These are phyloP conservation scores for Globisporangium polare DNA, from an alignment of 352 stramenopile genomes.

Conservation along the genomic window DNA sequence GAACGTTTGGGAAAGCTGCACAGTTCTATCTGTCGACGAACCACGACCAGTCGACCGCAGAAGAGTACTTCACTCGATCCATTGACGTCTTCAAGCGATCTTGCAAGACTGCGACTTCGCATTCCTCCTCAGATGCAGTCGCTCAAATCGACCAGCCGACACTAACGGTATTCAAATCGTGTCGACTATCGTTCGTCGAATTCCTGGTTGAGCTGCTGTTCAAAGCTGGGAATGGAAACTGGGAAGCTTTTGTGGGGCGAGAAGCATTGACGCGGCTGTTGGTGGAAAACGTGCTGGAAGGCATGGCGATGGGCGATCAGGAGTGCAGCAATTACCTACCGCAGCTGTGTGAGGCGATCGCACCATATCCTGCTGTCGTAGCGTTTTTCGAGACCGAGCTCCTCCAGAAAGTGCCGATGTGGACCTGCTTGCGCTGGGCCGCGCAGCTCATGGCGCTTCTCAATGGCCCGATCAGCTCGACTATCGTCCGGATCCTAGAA, in stretches of 20 bases:
- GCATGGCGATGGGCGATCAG: slow-evolving; percentile 57
- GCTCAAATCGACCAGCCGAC: slow-evolving; percentile 2
- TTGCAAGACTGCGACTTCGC: slow-evolving; percentile 13
- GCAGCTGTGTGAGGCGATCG: slow-evolving; percentile 60
- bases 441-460: slow-evolving; percentile 74
- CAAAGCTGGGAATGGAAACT: slow-evolving; percentile 26
- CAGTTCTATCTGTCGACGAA: slow-evolving; percentile 53
- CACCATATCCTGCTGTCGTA: slow-evolving; percentile 46
- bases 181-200: slow-evolving; percentile 59
- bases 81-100: slow-evolving; percentile 62
- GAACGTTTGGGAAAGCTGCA: slow-evolving; percentile 57
- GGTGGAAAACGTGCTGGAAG: slow-evolving; percentile 56
- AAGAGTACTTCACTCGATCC: slow-evolving; percentile 55
- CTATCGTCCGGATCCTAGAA: slow-evolving; percentile 61
- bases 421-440: slow-evolving; percentile 77
- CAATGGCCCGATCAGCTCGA: slow-evolving; percentile 46
- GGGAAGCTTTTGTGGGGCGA: slow-evolving; percentile 34
- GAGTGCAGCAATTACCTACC: slow-evolving; percentile 76
- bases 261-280: slow-evolving; percentile 42
- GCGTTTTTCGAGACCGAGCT: slow-evolving; percentile 38
- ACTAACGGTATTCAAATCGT: slow-evolving; percentile 29
- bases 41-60: slow-evolving; percentile 31
- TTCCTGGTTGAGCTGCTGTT: slow-evolving; percentile 70
- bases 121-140: neutral
- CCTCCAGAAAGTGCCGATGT: slow-evolving; percentile 53